Conservation (phyloP, 768 basidiomycete species). For the Mycena polygramma region DNA sequence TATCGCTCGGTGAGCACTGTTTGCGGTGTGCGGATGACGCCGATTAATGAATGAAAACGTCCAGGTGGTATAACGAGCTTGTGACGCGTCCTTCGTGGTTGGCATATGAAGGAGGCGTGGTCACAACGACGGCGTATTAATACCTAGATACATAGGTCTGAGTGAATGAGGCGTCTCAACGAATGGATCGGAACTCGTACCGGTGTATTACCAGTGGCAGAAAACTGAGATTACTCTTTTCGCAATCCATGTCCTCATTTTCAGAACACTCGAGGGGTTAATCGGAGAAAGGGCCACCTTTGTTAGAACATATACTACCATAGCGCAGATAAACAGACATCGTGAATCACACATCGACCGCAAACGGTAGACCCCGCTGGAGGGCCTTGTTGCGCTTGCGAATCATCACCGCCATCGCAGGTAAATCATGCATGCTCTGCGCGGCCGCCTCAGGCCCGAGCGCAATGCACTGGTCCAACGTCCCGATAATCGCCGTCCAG, state of each 20-base stretch:
- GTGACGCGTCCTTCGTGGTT: conserved; percentile 13
- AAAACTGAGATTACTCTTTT: no score
- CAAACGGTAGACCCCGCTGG: conserved; percentile 17
- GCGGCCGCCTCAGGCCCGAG: neutral
- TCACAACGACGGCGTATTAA: neutral
- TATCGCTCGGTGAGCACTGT: neutral
- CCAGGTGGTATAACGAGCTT: conserved; percentile 11
- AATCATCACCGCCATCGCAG: conserved; percentile 20
- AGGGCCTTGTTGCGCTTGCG: conserved; percentile 10
- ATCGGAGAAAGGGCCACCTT: no score
- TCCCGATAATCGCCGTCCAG: conserved; percentile 1
- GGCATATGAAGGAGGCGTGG: neutral
- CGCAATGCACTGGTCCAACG: conserved; percentile 7
- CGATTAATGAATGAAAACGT: neutral
- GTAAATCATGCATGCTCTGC: conserved; percentile 9
- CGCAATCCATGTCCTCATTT: no score
- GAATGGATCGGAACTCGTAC: no score
- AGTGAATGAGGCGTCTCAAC: no score
- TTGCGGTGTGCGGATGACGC: neutral
- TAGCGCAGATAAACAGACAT: neutral
- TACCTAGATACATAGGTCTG: no score
- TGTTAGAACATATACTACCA: no score
- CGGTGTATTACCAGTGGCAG: no score
- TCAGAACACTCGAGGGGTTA: no score
- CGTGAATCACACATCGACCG: neutral